A percentile compares a stretch with the other conserved stretches of the same genome.
Conservation (phyloP, 2,329 filamentous ascomycete species). For the Cladosporium oxysporum region DNA sequence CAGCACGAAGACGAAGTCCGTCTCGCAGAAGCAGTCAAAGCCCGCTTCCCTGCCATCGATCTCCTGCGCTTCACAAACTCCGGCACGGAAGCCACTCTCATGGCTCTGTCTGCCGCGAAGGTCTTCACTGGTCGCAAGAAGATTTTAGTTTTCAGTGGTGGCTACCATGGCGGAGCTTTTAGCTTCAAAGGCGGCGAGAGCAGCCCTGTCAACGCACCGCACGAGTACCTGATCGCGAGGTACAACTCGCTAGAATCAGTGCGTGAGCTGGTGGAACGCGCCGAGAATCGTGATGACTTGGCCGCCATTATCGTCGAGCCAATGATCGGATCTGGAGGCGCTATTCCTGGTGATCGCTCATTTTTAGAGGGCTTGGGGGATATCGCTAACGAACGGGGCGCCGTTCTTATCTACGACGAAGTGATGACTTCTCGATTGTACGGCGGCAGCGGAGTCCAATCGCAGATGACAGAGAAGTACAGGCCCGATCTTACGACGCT, state of each 20-base stretch:
- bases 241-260: conserved; percentile 63
- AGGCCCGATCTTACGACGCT: conserved; percentile 64
- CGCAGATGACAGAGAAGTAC: conserved; percentile 47
- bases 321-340: conserved; percentile 66
- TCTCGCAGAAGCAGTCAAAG: conserved; percentile 55
- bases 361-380: conserved; percentile 57
- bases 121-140: conserved; percentile 49
- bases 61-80: conserved; percentile 64
- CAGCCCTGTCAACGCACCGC: conserved; percentile 39
- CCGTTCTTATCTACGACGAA: conserved; percentile 69
- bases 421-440: conserved; percentile 67
- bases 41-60: conserved; percentile 55
- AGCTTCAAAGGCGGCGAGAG: conserved; percentile 39
- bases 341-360: conserved; percentile 50
- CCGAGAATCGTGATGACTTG: conserved; percentile 43
- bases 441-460: conserved; percentile 46
- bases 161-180: conserved; percentile 59
- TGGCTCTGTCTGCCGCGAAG: conserved; percentile 58
- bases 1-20: conserved; percentile 54
- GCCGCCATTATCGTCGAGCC: conserved; percentile 67
- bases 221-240: conserved; percentile 60
- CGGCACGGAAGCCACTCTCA: conserved; percentile 65
- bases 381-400: conserved; percentile 51
- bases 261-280: conserved; percentile 39
- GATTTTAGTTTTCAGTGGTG: conserved; percentile 54